phyloP scores from a whole-genome alignment of 1,139 yeast species.

The Kodamaea suecica region DNA sequence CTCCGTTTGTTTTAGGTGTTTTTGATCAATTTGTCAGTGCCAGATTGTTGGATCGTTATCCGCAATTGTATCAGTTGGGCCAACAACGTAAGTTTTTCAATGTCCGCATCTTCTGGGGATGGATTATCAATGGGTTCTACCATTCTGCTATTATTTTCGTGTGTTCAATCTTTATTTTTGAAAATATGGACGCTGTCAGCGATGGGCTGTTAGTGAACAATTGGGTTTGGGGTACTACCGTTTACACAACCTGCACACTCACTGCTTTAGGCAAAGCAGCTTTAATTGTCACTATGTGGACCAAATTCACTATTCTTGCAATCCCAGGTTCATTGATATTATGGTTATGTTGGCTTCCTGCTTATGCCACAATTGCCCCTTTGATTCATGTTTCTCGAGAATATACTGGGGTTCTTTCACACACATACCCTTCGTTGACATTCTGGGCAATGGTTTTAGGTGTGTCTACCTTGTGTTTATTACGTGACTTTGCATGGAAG shows the following conservation, averaged over 20 bases:
- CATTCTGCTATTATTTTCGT: constrained; percentile 86
- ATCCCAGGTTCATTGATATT: constrained; percentile 89
- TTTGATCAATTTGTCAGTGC: constrained; percentile 97
- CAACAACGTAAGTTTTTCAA: constrained; percentile 87
- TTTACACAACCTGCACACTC: constrained; percentile 81
- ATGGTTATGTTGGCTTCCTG: constrained; percentile 86
- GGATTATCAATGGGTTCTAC: constrained; percentile 93
- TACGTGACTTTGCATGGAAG: constrained; percentile 92
- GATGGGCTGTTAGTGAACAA: constrained; percentile 79
- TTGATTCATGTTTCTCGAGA: constrained; percentile 77
- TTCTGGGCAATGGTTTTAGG: constrained; percentile 86
- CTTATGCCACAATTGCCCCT: constrained; percentile 85
- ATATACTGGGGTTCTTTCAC: constrained; percentile 74
- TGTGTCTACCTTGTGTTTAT: constrained; percentile 70
- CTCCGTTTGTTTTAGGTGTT: constrained; percentile 94
- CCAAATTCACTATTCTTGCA: constrained; percentile 85
- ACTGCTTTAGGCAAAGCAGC: constrained; percentile 97
- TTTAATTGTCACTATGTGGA: constrained; percentile 88
- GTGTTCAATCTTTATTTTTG: constrained; percentile 67
- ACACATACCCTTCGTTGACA: constrained; percentile 70
- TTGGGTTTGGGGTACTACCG: constrained; percentile 94
- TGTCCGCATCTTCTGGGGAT: constrained; percentile 92
- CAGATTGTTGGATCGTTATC: constrained; percentile 82
- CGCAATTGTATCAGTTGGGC: constrained; percentile 88
- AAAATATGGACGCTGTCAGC: constrained; percentile 61